A percentile compares a stretch with the other conserved stretches of the same genome.
Conservation (phyloP, 306 rosid genomes). For the Neltuma alba region DNA sequence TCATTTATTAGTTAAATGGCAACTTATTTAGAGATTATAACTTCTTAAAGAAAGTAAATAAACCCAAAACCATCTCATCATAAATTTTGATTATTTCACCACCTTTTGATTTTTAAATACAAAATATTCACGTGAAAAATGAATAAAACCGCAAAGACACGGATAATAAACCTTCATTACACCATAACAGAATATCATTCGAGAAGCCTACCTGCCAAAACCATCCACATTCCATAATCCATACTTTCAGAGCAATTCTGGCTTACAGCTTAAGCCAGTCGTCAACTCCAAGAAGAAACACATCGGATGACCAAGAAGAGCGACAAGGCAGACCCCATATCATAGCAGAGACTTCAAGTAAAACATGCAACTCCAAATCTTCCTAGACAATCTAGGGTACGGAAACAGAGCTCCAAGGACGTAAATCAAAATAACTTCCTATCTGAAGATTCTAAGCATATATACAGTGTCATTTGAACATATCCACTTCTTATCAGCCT, state of each 20-base stretch:
- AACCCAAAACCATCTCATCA: neutral
- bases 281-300: neutral
- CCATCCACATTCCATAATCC: neutral
- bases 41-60: neutral
- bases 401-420: slow-evolving; percentile 22
- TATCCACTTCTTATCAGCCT: slow-evolving; percentile 11
- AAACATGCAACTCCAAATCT: slow-evolving; percentile 14
- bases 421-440: slow-evolving; percentile 18
- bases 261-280: neutral
- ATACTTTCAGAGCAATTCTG: neutral
- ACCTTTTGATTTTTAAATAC: neutral
- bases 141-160: neutral
- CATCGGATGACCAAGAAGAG: neutral
- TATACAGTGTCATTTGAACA: slow-evolving; percentile 25
- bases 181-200: neutral
- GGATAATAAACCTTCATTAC: neutral
- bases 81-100: neutral
- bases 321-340: neutral
- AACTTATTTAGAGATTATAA: neutral
- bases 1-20: neutral
- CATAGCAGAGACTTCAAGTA: neutral
- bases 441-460: slow-evolving; percentile 27
- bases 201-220: neutral
- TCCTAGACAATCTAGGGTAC: slow-evolving; percentile 14
- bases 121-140: neutral